Evolutionary conservation across 768 basidiomycete species (phyloP).

Genomic region (Lentinula sp.): DNA sequence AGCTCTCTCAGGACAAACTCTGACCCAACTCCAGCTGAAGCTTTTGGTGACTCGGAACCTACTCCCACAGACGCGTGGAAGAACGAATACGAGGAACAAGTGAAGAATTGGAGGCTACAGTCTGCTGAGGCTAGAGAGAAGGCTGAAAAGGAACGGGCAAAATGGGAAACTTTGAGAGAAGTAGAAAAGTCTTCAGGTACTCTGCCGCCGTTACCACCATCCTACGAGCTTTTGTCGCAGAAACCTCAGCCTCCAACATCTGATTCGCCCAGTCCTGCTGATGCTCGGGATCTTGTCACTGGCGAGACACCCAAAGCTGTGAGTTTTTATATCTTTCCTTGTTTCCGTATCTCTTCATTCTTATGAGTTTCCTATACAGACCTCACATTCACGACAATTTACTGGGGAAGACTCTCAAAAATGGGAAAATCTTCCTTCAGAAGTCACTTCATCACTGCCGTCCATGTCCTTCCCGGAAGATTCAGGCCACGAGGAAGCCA

Average conservation of each 20-base stretch:
- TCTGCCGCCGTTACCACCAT: conserved; percentile 10
- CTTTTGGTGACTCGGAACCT: conserved; percentile 10
- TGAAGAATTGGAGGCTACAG: conserved; percentile 65
- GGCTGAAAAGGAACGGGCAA: conserved; percentile 65
- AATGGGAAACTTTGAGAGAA: conserved; percentile 65
- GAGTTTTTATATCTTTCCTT: conserved; percentile 2
- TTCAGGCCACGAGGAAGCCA: conserved; percentile 35
- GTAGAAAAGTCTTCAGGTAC: conserved; percentile 39
- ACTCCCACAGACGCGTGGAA: conserved; percentile 50
- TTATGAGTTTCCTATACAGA: conserved; percentile 7
- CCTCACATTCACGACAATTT: conserved; percentile 28
- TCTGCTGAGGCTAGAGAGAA: conserved; percentile 69
- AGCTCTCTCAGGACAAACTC: not conserved
- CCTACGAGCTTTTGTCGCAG: conserved; percentile 2
- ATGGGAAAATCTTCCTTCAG: conserved; percentile 71
- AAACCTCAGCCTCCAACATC: conserved; percentile 10
- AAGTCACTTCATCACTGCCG: conserved; percentile 63
- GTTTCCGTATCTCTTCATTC: not conserved
- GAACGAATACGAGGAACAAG: conserved; percentile 59
- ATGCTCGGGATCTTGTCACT: conserved; percentile 31
- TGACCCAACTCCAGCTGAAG: conserved; percentile 4
- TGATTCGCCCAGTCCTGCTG: conserved; percentile 29
- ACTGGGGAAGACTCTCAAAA: conserved; percentile 46
- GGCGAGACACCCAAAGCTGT: conserved; percentile 31
- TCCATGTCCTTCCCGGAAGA: conserved; percentile 72